A percentile compares a stretch with the other conserved stretches of the same genome.
Conservation (phyloP, 2,329 filamentous ascomycete species). For the Aspergillus piperis region DNA sequence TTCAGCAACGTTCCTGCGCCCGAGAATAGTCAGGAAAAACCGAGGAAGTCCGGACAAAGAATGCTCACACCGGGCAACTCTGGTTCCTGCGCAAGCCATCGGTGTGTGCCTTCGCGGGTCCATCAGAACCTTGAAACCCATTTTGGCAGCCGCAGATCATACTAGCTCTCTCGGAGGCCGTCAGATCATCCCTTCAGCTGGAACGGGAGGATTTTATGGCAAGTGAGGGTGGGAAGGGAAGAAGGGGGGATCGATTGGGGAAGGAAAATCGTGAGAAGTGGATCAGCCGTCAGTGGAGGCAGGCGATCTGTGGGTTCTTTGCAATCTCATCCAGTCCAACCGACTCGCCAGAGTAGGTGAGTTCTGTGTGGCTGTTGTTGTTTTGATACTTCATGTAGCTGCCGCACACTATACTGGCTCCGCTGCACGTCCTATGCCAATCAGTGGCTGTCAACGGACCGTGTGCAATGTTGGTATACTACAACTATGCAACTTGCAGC, state of each 20-base stretch:
- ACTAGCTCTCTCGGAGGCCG: background rate
- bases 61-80: conserved; percentile 14
- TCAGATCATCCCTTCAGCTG: background rate
- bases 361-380: background rate
- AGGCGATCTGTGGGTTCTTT: conserved; percentile 6
- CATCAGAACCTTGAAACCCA: conserved; percentile 15
- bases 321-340: conserved; percentile 10
- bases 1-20: conserved; percentile 9
- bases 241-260: background rate
- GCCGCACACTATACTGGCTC: conserved; percentile 7
- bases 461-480: conserved; percentile 11
- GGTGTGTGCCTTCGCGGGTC: background rate
- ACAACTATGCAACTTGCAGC: background rate
- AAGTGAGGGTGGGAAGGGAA: background rate
- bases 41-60: conserved; percentile 13
- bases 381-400: background rate
- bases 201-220: background rate
- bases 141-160: conserved; percentile 20
- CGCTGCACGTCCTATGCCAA: background rate
- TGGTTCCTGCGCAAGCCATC: conserved; percentile 29
- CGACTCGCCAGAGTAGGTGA: background rate
- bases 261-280: background rate
- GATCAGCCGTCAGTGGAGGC: background rate
- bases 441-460: conserved; percentile 1
- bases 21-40: background rate